Base-by-base conservation (phyloP, 306 rosid species). In the Coriaria nepalensis region DNA sequence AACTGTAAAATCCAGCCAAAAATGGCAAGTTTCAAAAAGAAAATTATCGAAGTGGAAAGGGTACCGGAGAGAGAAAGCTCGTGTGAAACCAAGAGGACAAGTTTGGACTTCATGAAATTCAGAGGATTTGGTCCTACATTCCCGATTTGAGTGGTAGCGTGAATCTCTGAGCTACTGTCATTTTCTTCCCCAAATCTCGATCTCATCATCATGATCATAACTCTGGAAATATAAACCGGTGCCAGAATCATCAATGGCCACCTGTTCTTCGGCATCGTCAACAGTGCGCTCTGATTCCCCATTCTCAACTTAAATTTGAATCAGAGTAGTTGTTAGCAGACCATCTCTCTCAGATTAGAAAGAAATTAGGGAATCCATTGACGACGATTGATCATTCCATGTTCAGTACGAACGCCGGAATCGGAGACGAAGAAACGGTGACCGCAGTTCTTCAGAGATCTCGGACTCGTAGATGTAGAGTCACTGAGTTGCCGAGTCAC, bases 61-160 rank as follows among this genome's bases (percentile, higher is more conserved):
- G 9, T 65, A 77, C 95, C 95, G 10, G 96, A 86, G 40, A 81
- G 83, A 47, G 96, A 76, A 10, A 78, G 79, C 68, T 86, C 86
- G 44, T 86, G 96, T 2, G 96, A 86, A 45, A 81, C 96, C 80
- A 86, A 65, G 14, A 81, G 86, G 13, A 86, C 96, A 9, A 81
- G 83, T 75, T 76, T 86, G 2, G 96, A 81, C 68, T 81, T 86
- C 93, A 86, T 81, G 67, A 78, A 81, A 9, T 61, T 65, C 0
- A 86, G 72, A 12, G 81, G 83, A 58, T 63, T 73, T 6, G 78
- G 56, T 10, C 44, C 55, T 13, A 35, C 47, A 8, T 10, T 53
- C 2, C 35, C 59, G 9, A 46, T 32, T 41, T 20, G 71, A 33
- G 47, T 13, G 2, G 65, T 40, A 6, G 83, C 59, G 6, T 43